Evolutionary conservation across 768 basidiomycete genomes (phyloP).

Genomic region (Tylopilus rubrobrunneus): DNA sequence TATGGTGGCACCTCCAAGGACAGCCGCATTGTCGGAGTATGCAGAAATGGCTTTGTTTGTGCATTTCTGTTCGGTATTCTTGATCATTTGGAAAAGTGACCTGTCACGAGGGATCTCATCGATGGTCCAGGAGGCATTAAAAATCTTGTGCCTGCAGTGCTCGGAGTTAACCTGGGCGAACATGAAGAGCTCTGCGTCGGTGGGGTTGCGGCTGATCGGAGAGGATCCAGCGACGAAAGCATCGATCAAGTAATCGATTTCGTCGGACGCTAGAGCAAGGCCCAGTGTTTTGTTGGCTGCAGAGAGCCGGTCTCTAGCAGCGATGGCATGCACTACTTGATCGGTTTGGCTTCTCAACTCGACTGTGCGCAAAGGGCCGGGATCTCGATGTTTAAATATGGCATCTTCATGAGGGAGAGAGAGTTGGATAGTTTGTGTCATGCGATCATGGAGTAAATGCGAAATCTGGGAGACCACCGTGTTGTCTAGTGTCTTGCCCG

Average conservation of each 20-base stretch:
- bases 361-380: slow-evolving; percentile 68
- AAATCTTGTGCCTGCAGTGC: slow-evolving; percentile 99
- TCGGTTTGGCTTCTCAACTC: slow-evolving; percentile 43
- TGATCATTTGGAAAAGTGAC: slow-evolving; percentile 95
- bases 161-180: slow-evolving; percentile 99
- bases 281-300: slow-evolving; percentile 82
- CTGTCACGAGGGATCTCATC: slow-evolving; percentile 60
- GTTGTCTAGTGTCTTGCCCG: slow-evolving; percentile 38
- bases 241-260: slow-evolving; percentile 88
- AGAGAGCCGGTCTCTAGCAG: slow-evolving; percentile 61
- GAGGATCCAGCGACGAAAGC: slow-evolving; percentile 74
- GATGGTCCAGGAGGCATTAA: slow-evolving; percentile 96
- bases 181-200: slow-evolving; percentile 99
- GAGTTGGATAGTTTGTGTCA: slow-evolving; percentile 82
- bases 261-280: slow-evolving; percentile 83
- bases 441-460: slow-evolving; percentile 86
- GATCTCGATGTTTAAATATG: slow-evolving; percentile 58
- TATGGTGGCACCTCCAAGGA: slow-evolving; percentile 66
- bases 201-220: slow-evolving; percentile 79
- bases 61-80: slow-evolving; percentile 84
- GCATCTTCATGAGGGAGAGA: slow-evolving; percentile 52
- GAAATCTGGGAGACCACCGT: slow-evolving; percentile 53
- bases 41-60: slow-evolving; percentile 85
- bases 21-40: slow-evolving; percentile 98
- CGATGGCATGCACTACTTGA: slow-evolving; percentile 24